Base-by-base conservation (phyloP, 78 protist genomes). In the Dictyostelium brefeldianum region DNA sequence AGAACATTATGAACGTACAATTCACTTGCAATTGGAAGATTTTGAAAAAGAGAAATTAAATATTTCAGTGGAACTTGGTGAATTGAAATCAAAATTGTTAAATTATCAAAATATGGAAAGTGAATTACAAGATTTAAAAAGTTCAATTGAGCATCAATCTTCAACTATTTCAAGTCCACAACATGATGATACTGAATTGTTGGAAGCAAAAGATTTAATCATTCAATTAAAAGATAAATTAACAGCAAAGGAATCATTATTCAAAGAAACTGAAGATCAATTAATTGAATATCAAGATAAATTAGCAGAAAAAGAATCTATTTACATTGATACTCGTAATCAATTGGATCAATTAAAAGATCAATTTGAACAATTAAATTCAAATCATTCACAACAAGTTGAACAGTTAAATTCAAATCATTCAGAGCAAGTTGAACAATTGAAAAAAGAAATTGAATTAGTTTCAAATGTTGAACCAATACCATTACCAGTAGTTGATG, bases 21-120 rank as follows among this genome's bases (percentile, higher is more conserved):
- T 77, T 47, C 78, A 51, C 11, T 67, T 70, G 7, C 81, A 87
- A 47, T 47, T 80, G 3, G 93, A 87, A 10, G 93, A 41, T 18
- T 64, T 77, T 57, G 83, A 87, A 65, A 87, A 64, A 18, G 79
- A 74, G 17, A 56, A 75, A 73, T 36, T 59, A 1, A 54, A 29
- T 1, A 54, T 73, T n/a, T 50, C 81, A 14, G 77, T 57, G 1
- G 91, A 50, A 10, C 36, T 84, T 41, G 59, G 54, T 20, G 51
- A 74, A 10, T 27, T 84, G 17, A 84, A 84, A 46, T 10, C 22
- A 17, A 67, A 67, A 17, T 36, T 67, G 6, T 31, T 31, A 31
- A 46, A 71, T n/a, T 43, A 71, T 29, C 54, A 71, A 46, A 11
- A 71, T 41, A 20, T 71, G 9, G 79, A 71, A 46, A n/a, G 6